Base-by-base conservation (phyloP, 208 protist species). In the Acanthamoeba healyi region DNA sequence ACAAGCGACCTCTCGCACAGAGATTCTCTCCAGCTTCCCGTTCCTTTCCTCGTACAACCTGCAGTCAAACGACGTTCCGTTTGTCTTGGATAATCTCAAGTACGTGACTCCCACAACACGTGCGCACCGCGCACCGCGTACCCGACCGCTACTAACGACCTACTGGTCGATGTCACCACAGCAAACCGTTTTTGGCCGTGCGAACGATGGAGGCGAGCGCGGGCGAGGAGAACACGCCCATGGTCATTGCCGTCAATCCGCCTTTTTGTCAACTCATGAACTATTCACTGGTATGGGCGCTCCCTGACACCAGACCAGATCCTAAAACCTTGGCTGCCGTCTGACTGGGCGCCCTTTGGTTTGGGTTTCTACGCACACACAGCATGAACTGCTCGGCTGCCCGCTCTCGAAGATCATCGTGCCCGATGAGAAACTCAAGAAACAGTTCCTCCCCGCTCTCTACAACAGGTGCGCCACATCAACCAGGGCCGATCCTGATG, bases 331-430 rank as follows among this genome's bases (percentile, higher is more conserved):
- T n/a, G n/a, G n/a, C 2, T 51, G 7, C 24, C 38, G 7, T 6
- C 72, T 61, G 54, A n/a, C 22, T 51, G 2, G 12, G 14, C 54
- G 54, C 22, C 22, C 10, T n/a, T 61, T 22, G 54, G 9, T 32
- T 9, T 36, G 12, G 15, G 6, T 38, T 2, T n/a, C n/a, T n/a
- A n/a, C n/a, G n/a, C n/a, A n/a, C n/a, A n/a, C 17, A 1, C 77
- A 86, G 77, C 77, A 86, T 29, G 77, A 86, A 29, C 77, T 86
- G 77, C 77, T 86, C 46, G 77, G 77, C 6, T 86, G 77, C 26
- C 77, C 77, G 14, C 77, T 86, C n/a, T 86, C 77, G 14, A 86
- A 86, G 46, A 58, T 86, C 40, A 58, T 86, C 19, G 77, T 86
- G n/a, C 77, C 77, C 24, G 77, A 86, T 22, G 77, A 86, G 29